Evolutionary conservation across 108 stramenopile species (phyloP), one percentile per base, ranked within the genome.

Genomic region (Cyclotella atomus): DNA sequence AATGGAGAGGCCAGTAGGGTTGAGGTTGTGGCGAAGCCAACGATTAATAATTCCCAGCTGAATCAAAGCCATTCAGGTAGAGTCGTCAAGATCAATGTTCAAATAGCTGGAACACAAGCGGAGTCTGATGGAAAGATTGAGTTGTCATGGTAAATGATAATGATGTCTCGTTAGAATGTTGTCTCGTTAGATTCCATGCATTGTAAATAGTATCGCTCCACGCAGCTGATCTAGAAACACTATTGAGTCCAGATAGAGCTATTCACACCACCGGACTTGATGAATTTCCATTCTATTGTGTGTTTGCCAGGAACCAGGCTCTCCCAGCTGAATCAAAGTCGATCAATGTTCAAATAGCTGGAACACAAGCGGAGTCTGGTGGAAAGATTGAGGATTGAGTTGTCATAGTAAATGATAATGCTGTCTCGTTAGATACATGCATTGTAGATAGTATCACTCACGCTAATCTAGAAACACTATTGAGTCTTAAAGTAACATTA

Each of bases 1-100:
- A 81, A 69, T 59, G 88, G 91, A 28, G 59, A 76, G 63, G 62
- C 73, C 34, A 71, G 81, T 33, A 36, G 33, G n/a, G 85, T 88
- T 75, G 75, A 70, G 23, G 77, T 85, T 12, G 81, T 89, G 1
- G 89, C 88, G 30, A 92, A 81, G 45, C 84, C 84, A 24, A 77
- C 87, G 0, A 68, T 78, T 21, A 73, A 59, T 15, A 61, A 43
- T 25, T 34, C 60, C 24, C 49, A 49, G 41, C 1, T 36, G 20
- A 44, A 43, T 17, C 21, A 25, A 3, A 24, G 17, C 6, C 57
- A 77, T 46, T 34, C 71, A 24, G 89, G 89, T 44, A 82, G 87
- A 32, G 68, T 89, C 53, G 21, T 91, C 16, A 77, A 73, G 36
- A 68, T 89, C 12, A 32, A 33, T 29, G 85, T 89, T 16, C 64